These are phyloP conservation scores for Dissophora ornata DNA, from an alignment of 192 early-diverging fungal species.

Conservation along the genomic window DNA sequence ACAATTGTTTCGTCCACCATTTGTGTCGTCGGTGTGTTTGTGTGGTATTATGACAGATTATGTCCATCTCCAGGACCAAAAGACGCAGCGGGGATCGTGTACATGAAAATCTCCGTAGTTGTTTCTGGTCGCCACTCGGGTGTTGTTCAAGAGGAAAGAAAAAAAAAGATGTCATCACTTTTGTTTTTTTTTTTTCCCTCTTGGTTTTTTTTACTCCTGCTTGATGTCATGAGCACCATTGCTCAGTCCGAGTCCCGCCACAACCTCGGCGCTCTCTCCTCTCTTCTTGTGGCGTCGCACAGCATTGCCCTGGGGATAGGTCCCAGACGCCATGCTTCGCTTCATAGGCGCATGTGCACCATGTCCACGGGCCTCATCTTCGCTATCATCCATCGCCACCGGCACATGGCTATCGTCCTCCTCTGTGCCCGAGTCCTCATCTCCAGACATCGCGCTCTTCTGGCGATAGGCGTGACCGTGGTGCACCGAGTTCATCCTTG, in stretches of 20 bases:
- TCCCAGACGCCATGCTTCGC: conserved; percentile 51
- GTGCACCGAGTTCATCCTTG: conserved; percentile 9
- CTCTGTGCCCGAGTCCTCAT: conserved; percentile 46
- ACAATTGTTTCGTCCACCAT: too few species aligned
- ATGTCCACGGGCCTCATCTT: conserved; percentile 25
- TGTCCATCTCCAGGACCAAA: too few species aligned
- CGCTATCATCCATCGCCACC: conserved; percentile 41
- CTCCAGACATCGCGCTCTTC: conserved; percentile 44
- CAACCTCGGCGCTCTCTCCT: conserved; percentile 47
- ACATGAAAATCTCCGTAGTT: too few species aligned
- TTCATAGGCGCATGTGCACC: conserved; percentile 30
- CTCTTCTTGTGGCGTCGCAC: conserved; percentile 54
- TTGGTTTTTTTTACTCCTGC: conserved; percentile 28
- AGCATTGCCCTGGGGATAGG: conserved; percentile 34
- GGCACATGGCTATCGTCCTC: conserved; percentile 18
- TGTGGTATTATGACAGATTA: too few species aligned
- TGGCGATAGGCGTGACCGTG: conserved; percentile 48
- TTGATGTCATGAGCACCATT: conserved; percentile 21
- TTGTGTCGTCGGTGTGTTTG: too few species aligned
- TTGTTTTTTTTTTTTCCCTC: too few species aligned
- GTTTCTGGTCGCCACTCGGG: too few species aligned
- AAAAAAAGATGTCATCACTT: too few species aligned
- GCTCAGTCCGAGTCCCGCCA: conserved; percentile 37
- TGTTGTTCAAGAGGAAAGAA: too few species aligned
- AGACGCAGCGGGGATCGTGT: too few species aligned